Conservation (phyloP, 768 basidiomycete species). For the Tephrocybe rancida region DNA sequence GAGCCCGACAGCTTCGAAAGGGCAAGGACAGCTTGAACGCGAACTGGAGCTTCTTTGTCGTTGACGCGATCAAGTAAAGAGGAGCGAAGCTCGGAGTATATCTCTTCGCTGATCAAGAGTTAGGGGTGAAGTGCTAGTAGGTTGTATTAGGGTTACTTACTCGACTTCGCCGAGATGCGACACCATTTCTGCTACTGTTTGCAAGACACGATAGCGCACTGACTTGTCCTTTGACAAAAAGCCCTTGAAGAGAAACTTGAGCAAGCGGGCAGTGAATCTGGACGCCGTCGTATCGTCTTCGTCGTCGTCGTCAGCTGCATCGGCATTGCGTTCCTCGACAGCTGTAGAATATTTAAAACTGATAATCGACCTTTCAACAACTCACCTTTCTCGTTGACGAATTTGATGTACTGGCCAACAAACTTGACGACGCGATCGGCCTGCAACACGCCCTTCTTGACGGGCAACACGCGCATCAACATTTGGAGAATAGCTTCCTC, state of each 20-base stretch:
- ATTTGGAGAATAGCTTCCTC: conserved; percentile 62
- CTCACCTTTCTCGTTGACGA: conserved; percentile 77
- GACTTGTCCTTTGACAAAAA: conserved; percentile 87
- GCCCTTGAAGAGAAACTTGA: conserved; percentile 72
- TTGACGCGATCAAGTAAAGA: conserved; percentile 70
- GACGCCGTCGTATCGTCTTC: conserved; percentile 62
- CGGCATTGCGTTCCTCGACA: conserved; percentile 37
- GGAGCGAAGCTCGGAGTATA: conserved; percentile 62
- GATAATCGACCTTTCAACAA: not conserved
- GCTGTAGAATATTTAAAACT: conserved; percentile 25
- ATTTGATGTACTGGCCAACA: conserved; percentile 74
- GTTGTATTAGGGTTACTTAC: conserved; percentile 61
- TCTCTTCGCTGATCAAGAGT: conserved; percentile 61
- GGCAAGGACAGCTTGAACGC: conserved; percentile 79
- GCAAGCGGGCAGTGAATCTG: conserved; percentile 65
- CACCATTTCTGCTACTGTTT: conserved; percentile 80
- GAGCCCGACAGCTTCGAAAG: conserved; percentile 75
- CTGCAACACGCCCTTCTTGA: conserved; percentile 79
- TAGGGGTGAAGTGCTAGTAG: not conserved
- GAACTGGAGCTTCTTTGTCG: conserved; percentile 79
- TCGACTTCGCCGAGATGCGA: conserved; percentile 82
- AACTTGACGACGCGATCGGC: conserved; percentile 86
- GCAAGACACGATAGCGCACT: conserved; percentile 79
- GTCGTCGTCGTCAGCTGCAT: conserved; percentile 42
- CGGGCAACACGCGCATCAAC: conserved; percentile 59